Evolutionary conservation across 768 basidiomycete genomes (phyloP).

Genomic region (Xerocomellus chrysenteron): DNA sequence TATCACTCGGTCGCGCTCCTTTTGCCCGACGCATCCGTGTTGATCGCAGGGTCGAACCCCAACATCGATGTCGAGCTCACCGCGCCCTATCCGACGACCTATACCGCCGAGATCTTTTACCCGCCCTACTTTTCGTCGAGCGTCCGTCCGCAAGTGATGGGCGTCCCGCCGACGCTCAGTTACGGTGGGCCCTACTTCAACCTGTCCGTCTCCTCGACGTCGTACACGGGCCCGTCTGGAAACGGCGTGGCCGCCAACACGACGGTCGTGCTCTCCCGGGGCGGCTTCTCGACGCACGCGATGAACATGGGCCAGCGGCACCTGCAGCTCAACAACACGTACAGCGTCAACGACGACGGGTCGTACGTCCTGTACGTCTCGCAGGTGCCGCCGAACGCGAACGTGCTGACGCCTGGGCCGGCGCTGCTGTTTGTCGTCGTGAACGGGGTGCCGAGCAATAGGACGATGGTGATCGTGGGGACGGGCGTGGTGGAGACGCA

Average conservation of each 20-base stretch:
- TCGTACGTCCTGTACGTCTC: slow-evolving; percentile 76
- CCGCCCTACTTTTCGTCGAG: slow-evolving; percentile 79
- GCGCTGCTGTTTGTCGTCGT: slow-evolving; percentile 81
- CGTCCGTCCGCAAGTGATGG: slow-evolving; percentile 65
- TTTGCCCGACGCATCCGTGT: slow-evolving; percentile 80
- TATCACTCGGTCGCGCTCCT: slow-evolving; percentile 94
- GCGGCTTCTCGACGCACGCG: slow-evolving; percentile 81
- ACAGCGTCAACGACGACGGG: slow-evolving; percentile 75
- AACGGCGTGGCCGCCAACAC: slow-evolving; percentile 74
- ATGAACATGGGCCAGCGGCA: slow-evolving; percentile 89
- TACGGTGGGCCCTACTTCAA: slow-evolving; percentile 87
- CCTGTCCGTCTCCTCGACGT: slow-evolving; percentile 61
- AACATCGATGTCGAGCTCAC: slow-evolving; percentile 75
- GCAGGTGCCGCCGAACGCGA: slow-evolving; percentile 81
- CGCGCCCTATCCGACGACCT: slow-evolving; percentile 72
- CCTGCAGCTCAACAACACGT: slow-evolving; percentile 82
- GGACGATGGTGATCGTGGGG: slow-evolving; percentile 74
- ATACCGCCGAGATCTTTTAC: slow-evolving; percentile 86
- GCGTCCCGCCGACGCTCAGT: slow-evolving; percentile 68
- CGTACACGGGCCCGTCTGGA: slow-evolving; percentile 58
- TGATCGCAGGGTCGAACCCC: slow-evolving; percentile 92
- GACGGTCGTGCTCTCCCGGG: slow-evolving; percentile 76
- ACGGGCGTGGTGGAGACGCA: slow-evolving; percentile 77
- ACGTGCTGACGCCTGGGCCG: slow-evolving; percentile 88
- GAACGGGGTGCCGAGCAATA: slow-evolving; percentile 81